phyloP scores from a whole-genome alignment of 257 asterid genomes.

The Solanum appendiculatum region DNA sequence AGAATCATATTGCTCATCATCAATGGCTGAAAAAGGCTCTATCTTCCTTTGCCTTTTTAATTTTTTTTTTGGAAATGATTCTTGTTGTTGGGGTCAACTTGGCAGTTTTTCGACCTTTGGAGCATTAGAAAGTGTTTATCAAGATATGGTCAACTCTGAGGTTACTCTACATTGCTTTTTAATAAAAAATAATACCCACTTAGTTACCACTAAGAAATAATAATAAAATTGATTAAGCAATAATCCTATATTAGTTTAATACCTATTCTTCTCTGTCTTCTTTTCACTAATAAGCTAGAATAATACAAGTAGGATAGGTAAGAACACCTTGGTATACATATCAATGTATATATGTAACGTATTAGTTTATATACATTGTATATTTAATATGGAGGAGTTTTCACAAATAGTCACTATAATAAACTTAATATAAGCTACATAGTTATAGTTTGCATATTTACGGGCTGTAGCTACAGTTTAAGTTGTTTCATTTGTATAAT shows the following conservation, averaged over 20 bases:
- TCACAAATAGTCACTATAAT: too few species aligned
- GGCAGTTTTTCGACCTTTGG: slow-evolving; percentile 14
- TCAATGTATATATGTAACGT: background rate
- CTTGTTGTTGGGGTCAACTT: slow-evolving; percentile 14
- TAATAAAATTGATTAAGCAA: background rate
- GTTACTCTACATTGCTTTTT: background rate
- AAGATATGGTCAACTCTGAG: background rate
- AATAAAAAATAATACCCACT: background rate
- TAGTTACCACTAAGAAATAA: background rate
- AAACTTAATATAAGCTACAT: too few species aligned
- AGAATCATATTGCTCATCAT: slow-evolving; percentile 3
- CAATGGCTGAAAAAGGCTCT: background rate
- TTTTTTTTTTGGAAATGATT: slow-evolving; percentile 1
- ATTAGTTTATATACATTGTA: background rate
- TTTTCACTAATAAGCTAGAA: background rate
- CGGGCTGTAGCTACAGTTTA: too few species aligned
- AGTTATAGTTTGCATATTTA: too few species aligned
- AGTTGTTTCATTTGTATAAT: too few species aligned
- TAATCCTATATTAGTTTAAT: background rate
- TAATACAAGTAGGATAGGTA: background rate
- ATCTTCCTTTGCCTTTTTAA: background rate
- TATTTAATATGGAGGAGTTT: too few species aligned
- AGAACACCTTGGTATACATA: too few species aligned
- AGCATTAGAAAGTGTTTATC: background rate
- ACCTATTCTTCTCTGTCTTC: background rate